Percentiles rank a stretch among this genome's conserved stretches.
Evolutionary conservation across 2,329 filamentous ascomycete genomes (phyloP).

Genomic region (Sclerotinia sclerotiorum): DNA sequence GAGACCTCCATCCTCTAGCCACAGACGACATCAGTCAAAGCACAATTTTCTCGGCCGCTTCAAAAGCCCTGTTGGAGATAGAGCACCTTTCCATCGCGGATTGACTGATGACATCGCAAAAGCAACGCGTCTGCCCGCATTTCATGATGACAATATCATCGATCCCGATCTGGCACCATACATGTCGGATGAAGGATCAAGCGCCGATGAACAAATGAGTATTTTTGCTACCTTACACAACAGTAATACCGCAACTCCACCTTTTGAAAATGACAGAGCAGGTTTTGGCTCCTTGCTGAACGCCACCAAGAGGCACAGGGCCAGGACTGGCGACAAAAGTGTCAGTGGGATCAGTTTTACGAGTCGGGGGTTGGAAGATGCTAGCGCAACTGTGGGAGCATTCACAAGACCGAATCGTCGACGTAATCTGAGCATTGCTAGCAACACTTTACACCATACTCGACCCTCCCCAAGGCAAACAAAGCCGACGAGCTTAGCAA

Average conservation of each 20-base stretch:
- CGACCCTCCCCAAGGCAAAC: conserved; percentile 67
- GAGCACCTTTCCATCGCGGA: conserved; percentile 83
- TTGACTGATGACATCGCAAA: conserved; percentile 65
- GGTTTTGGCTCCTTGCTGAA: conserved; percentile 72
- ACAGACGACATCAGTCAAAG: conserved; percentile 84
- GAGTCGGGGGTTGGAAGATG: conserved; percentile 65
- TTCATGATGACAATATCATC: conserved; percentile 98
- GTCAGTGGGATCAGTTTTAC: conserved; percentile 68
- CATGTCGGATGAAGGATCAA: conserved; percentile 91
- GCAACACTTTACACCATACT: conserved; percentile 64
- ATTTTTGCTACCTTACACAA: conserved; percentile 76
- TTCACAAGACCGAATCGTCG: conserved; percentile 64
- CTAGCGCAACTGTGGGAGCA: conserved; percentile 56
- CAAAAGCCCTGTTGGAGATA: conserved; percentile 70
- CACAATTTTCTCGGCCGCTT: conserved; percentile 79
- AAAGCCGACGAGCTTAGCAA: conserved; percentile 39
- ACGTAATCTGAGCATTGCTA: conserved; percentile 82
- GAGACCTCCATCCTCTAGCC: conserved; percentile 77
- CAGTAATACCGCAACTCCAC: conserved; percentile 61
- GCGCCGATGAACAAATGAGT: conserved; percentile 86
- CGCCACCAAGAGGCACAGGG: conserved; percentile 71
- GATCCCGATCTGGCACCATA: conserved; percentile 94
- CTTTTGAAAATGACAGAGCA: conserved; percentile 69
- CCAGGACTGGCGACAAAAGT: conserved; percentile 72
- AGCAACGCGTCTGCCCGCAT: conserved; percentile 75